Evolutionary conservation across 768 basidiomycete genomes (phyloP).

Genomic region (Kwoniella sp.): DNA sequence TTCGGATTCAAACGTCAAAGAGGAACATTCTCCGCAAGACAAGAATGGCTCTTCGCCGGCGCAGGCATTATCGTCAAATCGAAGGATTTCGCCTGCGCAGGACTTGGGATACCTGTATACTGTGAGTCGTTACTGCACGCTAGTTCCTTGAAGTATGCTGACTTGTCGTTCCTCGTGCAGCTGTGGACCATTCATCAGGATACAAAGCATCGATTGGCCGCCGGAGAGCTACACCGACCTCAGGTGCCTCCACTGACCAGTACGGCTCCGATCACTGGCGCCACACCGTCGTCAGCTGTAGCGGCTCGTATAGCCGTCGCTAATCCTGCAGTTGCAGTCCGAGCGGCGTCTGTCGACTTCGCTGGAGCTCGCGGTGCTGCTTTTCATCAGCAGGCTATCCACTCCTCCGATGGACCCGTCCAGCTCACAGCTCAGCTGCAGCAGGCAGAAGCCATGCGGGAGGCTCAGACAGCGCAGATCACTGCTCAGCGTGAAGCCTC

Average conservation of each 20-base stretch:
- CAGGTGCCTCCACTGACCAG: not conserved
- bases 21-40: constrained; percentile 9
- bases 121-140: constrained; percentile 14
- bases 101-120: constrained; percentile 29
- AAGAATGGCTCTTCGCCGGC: not conserved
- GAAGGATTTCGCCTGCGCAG: not conserved
- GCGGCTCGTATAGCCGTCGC: constrained; percentile 35
- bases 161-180: constrained; percentile 8
- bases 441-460: constrained; percentile 28
- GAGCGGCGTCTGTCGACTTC: constrained; percentile 25
- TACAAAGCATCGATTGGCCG: constrained; percentile 8
- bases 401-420: not conserved
- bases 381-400: not conserved
- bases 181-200: constrained; percentile 30
- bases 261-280: constrained; percentile 8
- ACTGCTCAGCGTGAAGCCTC: constrained; percentile 14
- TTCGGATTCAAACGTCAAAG: not conserved
- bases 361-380: constrained; percentile 4
- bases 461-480: constrained; percentile 28
- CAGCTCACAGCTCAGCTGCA: constrained; percentile 21
- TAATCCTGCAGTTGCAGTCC: constrained; percentile 27
- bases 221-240: not conserved
- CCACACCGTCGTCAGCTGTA: constrained; percentile 28
- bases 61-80: constrained; percentile 4
- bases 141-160: not conserved